phyloP scores from a whole-genome alignment of 1,284 basidiomycete genomes.

The Leucoagaricus sp. region DNA sequence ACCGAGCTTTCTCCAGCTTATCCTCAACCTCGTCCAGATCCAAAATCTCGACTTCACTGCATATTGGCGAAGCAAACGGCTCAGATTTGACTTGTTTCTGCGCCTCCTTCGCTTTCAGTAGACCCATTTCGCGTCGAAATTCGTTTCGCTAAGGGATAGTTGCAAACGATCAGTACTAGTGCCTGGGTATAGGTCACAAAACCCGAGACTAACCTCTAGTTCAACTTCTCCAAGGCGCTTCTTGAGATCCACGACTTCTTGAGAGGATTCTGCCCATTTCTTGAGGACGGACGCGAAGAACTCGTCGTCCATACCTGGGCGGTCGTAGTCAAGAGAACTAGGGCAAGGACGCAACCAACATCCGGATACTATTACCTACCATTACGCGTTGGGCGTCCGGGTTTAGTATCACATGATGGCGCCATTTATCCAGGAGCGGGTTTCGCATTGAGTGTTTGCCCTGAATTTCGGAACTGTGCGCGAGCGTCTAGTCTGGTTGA shows the following conservation, averaged over 20 bases:
- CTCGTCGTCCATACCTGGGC: slow-evolving; percentile 30
- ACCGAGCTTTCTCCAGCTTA: slow-evolving; percentile 31
- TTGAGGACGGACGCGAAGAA: slow-evolving; percentile 36
- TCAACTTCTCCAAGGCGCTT: slow-evolving; percentile 30
- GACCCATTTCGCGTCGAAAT: neutral
- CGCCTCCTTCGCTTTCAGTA: neutral
- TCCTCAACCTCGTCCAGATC: slow-evolving; percentile 30
- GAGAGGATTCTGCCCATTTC: slow-evolving; percentile 36
- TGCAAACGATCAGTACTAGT: neutral
- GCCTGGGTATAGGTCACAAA: neutral
- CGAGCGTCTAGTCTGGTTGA: neutral
- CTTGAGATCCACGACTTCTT: slow-evolving; percentile 31
- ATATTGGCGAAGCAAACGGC: neutral
- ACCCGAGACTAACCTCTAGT: slow-evolving; percentile 27
- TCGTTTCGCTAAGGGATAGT: slow-evolving; percentile 6
- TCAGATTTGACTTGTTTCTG: neutral
- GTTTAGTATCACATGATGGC: slow-evolving; percentile 10
- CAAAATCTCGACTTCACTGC: slow-evolving; percentile 7
- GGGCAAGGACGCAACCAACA: neutral
- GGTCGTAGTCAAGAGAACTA: neutral
- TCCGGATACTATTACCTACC: neutral
- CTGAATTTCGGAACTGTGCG: neutral
- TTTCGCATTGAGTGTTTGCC: neutral
- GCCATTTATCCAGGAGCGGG: neutral
- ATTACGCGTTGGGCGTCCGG: neutral